Base-by-base conservation (phyloP, 2,329 filamentous ascomycete genomes). In the Fusarium sp. region DNA sequence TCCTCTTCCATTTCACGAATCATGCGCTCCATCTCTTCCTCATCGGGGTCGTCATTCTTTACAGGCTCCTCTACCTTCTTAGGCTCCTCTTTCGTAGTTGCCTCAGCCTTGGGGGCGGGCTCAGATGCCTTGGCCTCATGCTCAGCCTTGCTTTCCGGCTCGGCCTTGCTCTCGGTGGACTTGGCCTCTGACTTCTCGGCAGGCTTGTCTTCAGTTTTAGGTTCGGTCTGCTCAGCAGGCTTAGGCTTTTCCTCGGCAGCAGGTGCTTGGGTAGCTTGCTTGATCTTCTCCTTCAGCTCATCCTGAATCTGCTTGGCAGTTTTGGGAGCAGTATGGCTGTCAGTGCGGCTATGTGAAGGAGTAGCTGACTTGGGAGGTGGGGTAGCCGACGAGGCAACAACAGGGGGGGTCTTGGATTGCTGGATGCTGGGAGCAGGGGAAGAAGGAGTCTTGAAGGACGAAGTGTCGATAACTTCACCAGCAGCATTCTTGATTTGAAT, bases 401-500 rank as follows among this genome's bases (percentile, higher is more conserved):
- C 86, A 16, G 90, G 89, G 22, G 91, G 89, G 2, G 90, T 88
- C 81, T 91, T 92, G 57, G 87, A 84, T 60, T 83, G 82, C 54
- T 86, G 84, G n/a, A 79, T 82, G 77, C 83, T 83, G 0, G 87
- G 84, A 5, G 85, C 85, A 8, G 89, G 86, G 3, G 88, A 88
- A 3, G 85, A 81, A 6, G 88, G 87, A 1, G 87, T 80, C 78
- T 88, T 89, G 67, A 87, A 82, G 58, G 82, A 88, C 78, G 83
- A 92, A 83, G 85, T 87, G 73, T 94, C 90, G 15, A 98, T 84
- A 30, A 90, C 88, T 77, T 96, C 93, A 67, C 94, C 94, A 59
- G 91, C 87, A 30, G 91, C 87, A 76, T 94, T 93, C 85, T 94
- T 97, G 84, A 98, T 97, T 51, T 90, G 85, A 71, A 98, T 92